phyloP scores from a whole-genome alignment of 139 green algal species.

The Chlorella ohadii region DNA sequence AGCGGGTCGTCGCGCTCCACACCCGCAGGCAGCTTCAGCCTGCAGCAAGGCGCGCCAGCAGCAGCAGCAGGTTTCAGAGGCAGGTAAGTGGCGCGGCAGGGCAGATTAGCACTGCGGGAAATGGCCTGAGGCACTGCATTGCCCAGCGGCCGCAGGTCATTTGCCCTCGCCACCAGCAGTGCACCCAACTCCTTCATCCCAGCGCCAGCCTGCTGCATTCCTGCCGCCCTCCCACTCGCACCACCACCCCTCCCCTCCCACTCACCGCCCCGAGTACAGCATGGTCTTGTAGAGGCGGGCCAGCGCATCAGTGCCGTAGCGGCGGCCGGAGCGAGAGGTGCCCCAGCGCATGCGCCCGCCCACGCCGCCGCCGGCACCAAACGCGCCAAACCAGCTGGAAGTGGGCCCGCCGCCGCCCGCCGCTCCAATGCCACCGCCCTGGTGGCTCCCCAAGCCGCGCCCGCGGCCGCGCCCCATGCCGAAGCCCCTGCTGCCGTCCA shows the following conservation, averaged over 20 bases:
- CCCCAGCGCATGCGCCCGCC: slow-evolving; percentile 30
- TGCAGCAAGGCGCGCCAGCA: neutral
- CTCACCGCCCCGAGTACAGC: slow-evolving; percentile 43
- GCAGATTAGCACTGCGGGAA: neutral
- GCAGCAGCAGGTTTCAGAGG: neutral
- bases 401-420: neutral
- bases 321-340: neutral
- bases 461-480: slow-evolving; percentile 38
- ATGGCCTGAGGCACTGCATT: too few relatives aligned
- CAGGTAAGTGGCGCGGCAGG: neutral
- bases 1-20: slow-evolving; percentile 49
- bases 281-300: slow-evolving; percentile 42
- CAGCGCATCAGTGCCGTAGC: slow-evolving; percentile 47
- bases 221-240: too few relatives aligned
- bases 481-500: slow-evolving; percentile 49
- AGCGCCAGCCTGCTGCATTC: too few relatives aligned
- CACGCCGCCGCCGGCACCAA: slow-evolving; percentile 34
- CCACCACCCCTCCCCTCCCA: neutral
- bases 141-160: too few relatives aligned
- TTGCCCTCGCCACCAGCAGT: too few relatives aligned
- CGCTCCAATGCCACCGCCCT: too few relatives aligned
- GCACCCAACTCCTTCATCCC: too few relatives aligned
- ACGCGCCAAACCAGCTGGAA: neutral
- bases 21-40: slow-evolving; percentile 35
- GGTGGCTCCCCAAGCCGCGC: neutral